Evolutionary conservation across 257 asterid genomes (phyloP), one percentile per base, ranked within the genome.

Genomic region (Ilex asprella): DNA sequence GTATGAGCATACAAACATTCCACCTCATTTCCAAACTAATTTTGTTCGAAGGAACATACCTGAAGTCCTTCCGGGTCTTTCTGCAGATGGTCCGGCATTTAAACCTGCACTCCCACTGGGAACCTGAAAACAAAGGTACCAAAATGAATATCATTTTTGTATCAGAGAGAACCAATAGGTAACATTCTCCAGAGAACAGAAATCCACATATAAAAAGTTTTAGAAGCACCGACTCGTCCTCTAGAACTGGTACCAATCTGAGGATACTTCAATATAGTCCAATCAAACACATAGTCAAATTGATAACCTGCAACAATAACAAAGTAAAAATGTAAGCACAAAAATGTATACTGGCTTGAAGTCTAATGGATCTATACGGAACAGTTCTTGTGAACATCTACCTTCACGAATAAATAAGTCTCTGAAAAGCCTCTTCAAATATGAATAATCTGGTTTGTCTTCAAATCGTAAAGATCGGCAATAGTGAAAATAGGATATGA

Each of bases 381-480:
- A 43, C 41, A 52, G 31, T 41, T 14, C 56, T n/a, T 13, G 59
- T 16, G 55, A 1, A 8, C 43, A 39, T 27, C 61, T 83, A 91
- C 96, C 96, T 86, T 88, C 96, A 60, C 98, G 94, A 57, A 91
- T 91, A 76, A 91, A 91, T 66, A 91, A 81, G 74, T 91, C 98
- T 53, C 96, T 82, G 79, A 91, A 91, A 69, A 88, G 96, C 78
- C 94, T 81, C 84, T 88, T 91, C 73, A 88, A 77, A 80, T 91
- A 91, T 59, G 98, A 88, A 74, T 91, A 91, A 70, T 91, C 89
- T 41, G 95, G 96, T 70, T 87, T 91, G 82, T 87, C 94, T 75
- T 91, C 98, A 64, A 91, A 88, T 58, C 96, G 82, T 55, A 91
- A 79, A 31, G 96, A 88, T 13, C 96, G 96, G 61, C 95, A 86